A percentile compares a stretch with the other conserved stretches of the same genome.
These are phyloP conservation scores for Penicillium coprophilum DNA, from an alignment of 495 filamentous ascomycete species.

Conservation along the genomic window DNA sequence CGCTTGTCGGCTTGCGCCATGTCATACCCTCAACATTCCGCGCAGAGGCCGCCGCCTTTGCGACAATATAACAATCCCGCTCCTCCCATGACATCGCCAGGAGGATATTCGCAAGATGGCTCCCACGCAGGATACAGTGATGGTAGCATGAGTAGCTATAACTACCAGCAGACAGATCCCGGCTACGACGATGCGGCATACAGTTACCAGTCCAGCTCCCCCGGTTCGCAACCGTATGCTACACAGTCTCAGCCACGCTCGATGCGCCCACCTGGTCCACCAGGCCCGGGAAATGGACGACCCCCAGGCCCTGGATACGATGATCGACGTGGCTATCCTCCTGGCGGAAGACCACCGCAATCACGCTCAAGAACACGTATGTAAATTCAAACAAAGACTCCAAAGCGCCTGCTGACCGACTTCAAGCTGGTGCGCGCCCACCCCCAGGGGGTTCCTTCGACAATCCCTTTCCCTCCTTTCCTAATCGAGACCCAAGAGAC, in stretches of 20 bases:
- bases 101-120: constrained; percentile 50
- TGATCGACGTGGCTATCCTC: constrained; percentile 26
- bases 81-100: constrained; percentile 30
- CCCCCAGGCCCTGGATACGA: constrained; percentile 32
- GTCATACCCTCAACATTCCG: constrained; percentile 34
- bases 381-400: constrained; percentile 13
- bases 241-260: constrained; percentile 37
- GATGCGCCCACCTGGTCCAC: constrained; percentile 46
- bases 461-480: constrained; percentile 68
- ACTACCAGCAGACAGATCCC: constrained; percentile 18
- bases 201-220: constrained; percentile 32
- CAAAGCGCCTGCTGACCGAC: constrained; percentile 13
- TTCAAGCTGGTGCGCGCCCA: constrained; percentile 28
- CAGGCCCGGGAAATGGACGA: constrained; percentile 48
- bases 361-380: constrained; percentile 38
- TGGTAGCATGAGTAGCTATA: constrained; percentile 23
- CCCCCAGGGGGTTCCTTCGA: constrained; percentile 58
- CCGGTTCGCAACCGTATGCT: constrained; percentile 49
- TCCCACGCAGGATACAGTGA: constrained; percentile 44
- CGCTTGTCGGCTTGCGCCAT: constrained; percentile 23
- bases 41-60: constrained; percentile 49
- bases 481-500: constrained; percentile 31
- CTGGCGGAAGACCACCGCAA: constrained; percentile 26
- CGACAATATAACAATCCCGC: constrained; percentile 50
- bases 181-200: constrained; percentile 52